A percentile compares a stretch with the other conserved stretches of the same genome.
Evolutionary conservation across 169 alveolate species (phyloP).

Genomic region (Besnoitia besnoiti): DNA sequence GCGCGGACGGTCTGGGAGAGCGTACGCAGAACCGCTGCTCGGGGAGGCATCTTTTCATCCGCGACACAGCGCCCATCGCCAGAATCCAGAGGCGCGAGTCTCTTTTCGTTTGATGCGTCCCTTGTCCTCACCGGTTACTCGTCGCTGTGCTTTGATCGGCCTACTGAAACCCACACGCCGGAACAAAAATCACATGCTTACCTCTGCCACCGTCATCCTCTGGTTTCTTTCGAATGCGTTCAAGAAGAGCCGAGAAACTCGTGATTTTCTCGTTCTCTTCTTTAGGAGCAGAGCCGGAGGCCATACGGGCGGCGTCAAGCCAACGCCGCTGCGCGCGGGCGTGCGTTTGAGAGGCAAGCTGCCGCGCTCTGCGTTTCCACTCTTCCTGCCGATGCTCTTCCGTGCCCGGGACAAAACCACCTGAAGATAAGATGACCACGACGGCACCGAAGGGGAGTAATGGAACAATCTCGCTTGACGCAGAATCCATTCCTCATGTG

Average conservation of each 20-base stretch:
- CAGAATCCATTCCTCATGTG: no score
- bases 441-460: neutral
- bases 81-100: no score
- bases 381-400: neutral
- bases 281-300: neutral
- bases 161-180: no score
- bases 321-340: neutral
- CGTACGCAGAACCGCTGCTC: no score
- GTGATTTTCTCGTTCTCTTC: neutral
- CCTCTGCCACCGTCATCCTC: neutral
- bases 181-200: no score
- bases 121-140: no score
- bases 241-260: neutral
- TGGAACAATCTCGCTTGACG: neutral
- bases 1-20: no score
- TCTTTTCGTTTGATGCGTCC: no score
- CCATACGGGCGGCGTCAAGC: conserved; percentile 1
- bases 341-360: conserved; percentile 1
- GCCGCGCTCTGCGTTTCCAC: neutral
- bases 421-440: neutral
- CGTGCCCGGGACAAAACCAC: neutral
- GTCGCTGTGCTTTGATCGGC: no score
- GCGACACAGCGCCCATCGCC: no score
- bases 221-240: neutral
- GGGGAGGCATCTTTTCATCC: no score